Evolutionary conservation across 352 stramenopile species (phyloP).

Genomic region (Phytophthora aleatoria): DNA sequence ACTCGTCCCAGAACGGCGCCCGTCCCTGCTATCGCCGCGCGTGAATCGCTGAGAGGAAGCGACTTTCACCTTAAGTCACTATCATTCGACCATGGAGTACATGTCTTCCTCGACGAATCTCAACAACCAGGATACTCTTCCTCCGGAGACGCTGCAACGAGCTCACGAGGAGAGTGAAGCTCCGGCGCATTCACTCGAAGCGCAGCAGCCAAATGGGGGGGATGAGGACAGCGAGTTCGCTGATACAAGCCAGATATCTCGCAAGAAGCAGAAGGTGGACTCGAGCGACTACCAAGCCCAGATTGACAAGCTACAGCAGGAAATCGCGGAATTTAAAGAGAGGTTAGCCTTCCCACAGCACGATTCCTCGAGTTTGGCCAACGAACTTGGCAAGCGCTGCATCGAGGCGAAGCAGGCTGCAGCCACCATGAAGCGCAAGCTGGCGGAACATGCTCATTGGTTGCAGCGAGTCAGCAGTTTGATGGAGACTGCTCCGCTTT

Average conservation of each 20-base stretch:
- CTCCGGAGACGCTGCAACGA: slow-evolving; percentile 15
- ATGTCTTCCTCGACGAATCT: slow-evolving; percentile 11
- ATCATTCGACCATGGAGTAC: slow-evolving; percentile 25
- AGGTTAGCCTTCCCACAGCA: slow-evolving; percentile 20
- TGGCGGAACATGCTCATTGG: slow-evolving; percentile 58
- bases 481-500: slow-evolving; percentile 55
- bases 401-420: slow-evolving; percentile 47
- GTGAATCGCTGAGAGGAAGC: slow-evolving; percentile 10
- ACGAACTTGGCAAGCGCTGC: slow-evolving; percentile 25
- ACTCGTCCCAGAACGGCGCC: slow-evolving; percentile 11
- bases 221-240: slow-evolving; percentile 16
- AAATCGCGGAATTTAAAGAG: slow-evolving; percentile 40
- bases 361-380: background rate
- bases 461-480: slow-evolving; percentile 49
- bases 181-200: background rate
- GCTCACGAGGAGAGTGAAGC: slow-evolving; percentile 12
- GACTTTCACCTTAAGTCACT: slow-evolving; percentile 7
- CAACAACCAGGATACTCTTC: slow-evolving; percentile 25
- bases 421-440: slow-evolving; percentile 45
- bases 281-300: slow-evolving; percentile 32
- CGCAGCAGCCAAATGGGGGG: background rate
- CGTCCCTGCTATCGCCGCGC: slow-evolving; percentile 1
- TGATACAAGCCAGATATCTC: slow-evolving; percentile 24
- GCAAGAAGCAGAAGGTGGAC: slow-evolving; percentile 66
- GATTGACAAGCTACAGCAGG: slow-evolving; percentile 38